These are phyloP conservation scores for Geotrichum citri-aurantii DNA, from an alignment of 1,139 yeast species.

Conservation along the genomic window DNA sequence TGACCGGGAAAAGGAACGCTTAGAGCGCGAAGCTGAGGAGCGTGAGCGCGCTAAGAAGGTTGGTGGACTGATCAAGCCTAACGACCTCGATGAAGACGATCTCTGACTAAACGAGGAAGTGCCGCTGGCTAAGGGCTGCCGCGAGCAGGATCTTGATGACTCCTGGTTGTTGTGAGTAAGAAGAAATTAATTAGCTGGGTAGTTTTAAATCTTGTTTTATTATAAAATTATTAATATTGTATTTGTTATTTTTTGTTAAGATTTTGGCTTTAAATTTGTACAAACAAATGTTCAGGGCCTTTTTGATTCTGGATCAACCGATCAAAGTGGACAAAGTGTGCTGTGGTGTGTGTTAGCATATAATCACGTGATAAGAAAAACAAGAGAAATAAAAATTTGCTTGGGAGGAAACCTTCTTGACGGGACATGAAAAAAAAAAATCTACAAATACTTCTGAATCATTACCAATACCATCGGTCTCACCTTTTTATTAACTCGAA, in stretches of 20 bases:
- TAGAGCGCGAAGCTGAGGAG: slow-evolving; percentile 62
- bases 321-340: no score
- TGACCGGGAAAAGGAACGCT: slow-evolving; percentile 73
- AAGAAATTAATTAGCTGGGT: neutral
- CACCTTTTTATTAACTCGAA: neutral
- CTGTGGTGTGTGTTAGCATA: no score
- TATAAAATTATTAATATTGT: no score
- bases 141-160: neutral
- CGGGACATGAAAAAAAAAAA: no score
- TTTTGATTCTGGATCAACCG: no score
- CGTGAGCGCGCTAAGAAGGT: slow-evolving; percentile 79
- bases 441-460: no score
- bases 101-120: slow-evolving; percentile 16
- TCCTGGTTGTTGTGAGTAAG: neutral
- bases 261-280: no score
- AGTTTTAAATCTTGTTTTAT: neutral
- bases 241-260: no score
- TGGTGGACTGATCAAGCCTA: slow-evolving; percentile 92
- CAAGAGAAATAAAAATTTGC: no score
- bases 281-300: no score
- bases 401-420: no score
- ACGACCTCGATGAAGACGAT: slow-evolving; percentile 77
- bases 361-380: no score
- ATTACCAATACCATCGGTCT: neutral
- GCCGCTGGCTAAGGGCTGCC: neutral